Base-by-base conservation (phyloP, 257 asterid species). In the Solanum corneliomulleri region DNA sequence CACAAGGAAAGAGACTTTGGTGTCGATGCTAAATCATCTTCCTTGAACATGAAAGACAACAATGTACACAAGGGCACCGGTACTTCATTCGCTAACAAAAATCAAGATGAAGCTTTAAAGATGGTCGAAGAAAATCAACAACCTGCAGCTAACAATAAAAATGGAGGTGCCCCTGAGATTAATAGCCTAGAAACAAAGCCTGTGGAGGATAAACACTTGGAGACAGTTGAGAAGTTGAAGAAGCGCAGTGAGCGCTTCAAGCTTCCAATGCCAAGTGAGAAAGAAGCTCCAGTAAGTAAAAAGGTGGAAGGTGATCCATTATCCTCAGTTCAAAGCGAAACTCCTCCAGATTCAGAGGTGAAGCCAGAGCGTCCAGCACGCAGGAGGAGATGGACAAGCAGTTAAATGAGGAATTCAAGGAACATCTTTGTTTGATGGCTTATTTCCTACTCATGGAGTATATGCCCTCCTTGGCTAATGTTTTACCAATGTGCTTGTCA, bases 291-390 rank as follows among this genome's bases (percentile, higher is more conserved):
- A 10, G 87, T 93, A 64, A 58, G 86, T 27, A 95, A 94, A 90
- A 95, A 93, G 89, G 52, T 84, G 52, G 98, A 93, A 92, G 91
- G 82, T 33, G 98, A 94, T 62, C 91, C 93, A 39, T 66, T 90
- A 88, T 93, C 93, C 64, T 85, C 91, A 27, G 86, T 64, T 62
- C 97, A 89, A 87, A 72, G 87, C 9, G 99, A 95, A 88, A 86
- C 44, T 58, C 97, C 81, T 18, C 89, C 90, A 3, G 95, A 93
- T 89, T 86, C 91, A 10, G 99, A 94, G 88, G 91, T 96, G 88
- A 96, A 95, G 90, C 89, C 98, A 1, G 99, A 96, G 93, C 98
- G 98, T 60, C 99, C 99, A 72, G 92, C 99, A 23, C 92, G 98
- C 68, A 96, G 94, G 87, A 93, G 99, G 90, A 93, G 98, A 88